Conservation (phyloP, 208 protist species). For the Novymonas esmeraldas region DNA sequence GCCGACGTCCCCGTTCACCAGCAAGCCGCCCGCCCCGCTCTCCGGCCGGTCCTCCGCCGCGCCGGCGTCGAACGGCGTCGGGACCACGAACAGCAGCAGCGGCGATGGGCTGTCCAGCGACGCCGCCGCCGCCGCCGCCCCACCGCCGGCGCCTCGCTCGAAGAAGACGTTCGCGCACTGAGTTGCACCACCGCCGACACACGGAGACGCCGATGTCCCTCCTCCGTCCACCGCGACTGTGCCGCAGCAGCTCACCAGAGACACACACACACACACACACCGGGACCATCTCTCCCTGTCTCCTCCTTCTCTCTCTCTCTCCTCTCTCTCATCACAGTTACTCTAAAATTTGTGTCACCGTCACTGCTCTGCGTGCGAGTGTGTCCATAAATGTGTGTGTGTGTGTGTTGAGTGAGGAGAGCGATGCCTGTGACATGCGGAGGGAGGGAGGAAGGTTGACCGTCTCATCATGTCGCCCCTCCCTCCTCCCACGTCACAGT, state of each 20-base stretch:
- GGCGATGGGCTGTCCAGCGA: not conserved
- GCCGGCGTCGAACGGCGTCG: not conserved
- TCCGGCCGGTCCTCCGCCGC: constrained; percentile 4
- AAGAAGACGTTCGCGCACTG: constrained; percentile 4
- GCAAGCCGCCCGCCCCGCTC: constrained; percentile 17
- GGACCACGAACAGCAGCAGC: constrained; percentile 5
- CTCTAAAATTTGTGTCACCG: too few species aligned
- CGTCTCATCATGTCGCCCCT: too few species aligned
- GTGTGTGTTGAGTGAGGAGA: too few species aligned
- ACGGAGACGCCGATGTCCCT: not conserved
- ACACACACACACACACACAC: too few species aligned
- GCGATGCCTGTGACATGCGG: too few species aligned
- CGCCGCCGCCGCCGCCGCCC: not conserved
- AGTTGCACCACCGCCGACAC: too few species aligned
- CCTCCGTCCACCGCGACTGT: not conserved
- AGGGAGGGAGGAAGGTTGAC: too few species aligned
- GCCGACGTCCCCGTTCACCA: constrained; percentile 16
- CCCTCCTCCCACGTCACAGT: too few species aligned
- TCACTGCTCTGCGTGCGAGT: too few species aligned
- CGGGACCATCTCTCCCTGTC: too few species aligned
- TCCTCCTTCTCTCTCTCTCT: not conserved
- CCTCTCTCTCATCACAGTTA: not conserved
- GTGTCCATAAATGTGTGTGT: too few species aligned
- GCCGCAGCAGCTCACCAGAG: not conserved
- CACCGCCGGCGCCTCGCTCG: constrained; percentile 11